These are phyloP conservation scores for Phaeophleospora eucalypticola DNA, from an alignment of 2,329 filamentous ascomycete species.

Conservation along the genomic window DNA sequence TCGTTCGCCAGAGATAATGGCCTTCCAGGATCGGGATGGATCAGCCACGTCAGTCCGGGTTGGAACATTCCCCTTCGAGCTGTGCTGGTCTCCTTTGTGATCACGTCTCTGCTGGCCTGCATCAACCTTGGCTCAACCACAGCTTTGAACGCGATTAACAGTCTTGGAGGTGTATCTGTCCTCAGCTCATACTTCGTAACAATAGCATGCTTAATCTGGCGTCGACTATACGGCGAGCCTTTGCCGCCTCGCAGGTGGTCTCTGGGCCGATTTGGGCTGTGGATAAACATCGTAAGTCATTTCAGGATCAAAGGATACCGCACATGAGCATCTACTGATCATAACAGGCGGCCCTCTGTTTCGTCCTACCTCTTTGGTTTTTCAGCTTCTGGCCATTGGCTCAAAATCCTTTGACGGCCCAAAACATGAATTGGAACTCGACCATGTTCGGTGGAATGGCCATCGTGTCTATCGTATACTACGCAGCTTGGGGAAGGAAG, in stretches of 20 bases:
- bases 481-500: conserved; percentile 13
- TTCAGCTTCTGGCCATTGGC: conserved; percentile 15
- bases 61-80: conserved; percentile 13
- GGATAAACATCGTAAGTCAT: conserved; percentile 40
- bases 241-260: conserved; percentile 37
- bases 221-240: conserved; percentile 32
- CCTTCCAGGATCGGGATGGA: conserved; percentile 6
- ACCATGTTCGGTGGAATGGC: conserved; percentile 20
- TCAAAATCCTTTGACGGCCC: conserved; percentile 8
- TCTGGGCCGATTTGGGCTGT: conserved; percentile 38
- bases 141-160: conserved; percentile 41
- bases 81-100: conserved; percentile 6
- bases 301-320: no score
- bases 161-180: conserved; percentile 36
- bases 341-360: conserved; percentile 20
- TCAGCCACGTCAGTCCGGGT: conserved; percentile 10
- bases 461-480: conserved; percentile 15
- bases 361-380: conserved; percentile 13
- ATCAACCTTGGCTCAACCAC: conserved; percentile 37
- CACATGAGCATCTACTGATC: no score
- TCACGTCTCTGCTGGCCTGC: conserved; percentile 8
- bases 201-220: conserved; percentile 35
- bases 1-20: conserved; percentile 13
- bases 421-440: conserved; percentile 15
- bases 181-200: conserved; percentile 40